These are phyloP conservation scores for Penicillium digitatum DNA, from an alignment of 2,329 filamentous ascomycete species.

Conservation along the genomic window DNA sequence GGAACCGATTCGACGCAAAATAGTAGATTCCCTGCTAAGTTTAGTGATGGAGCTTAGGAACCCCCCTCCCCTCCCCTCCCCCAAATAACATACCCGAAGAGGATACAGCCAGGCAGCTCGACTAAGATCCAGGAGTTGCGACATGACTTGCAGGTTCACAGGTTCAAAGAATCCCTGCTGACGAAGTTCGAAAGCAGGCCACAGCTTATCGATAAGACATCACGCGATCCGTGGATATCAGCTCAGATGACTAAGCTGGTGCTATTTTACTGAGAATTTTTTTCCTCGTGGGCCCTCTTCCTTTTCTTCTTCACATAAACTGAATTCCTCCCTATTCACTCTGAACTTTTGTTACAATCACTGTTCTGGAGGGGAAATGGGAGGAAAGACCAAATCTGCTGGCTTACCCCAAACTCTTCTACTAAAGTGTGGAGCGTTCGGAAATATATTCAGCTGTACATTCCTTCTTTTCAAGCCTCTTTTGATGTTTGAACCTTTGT, in stretches of 20 bases:
- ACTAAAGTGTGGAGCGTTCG: constrained; percentile 42
- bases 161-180: neutral
- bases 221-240: constrained; percentile 11
- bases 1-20: constrained; percentile 70
- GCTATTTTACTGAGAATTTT: constrained; percentile 20
- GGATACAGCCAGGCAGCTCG: constrained; percentile 48
- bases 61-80: no score
- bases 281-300: constrained; percentile 20
- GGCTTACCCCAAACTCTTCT: constrained; percentile 47
- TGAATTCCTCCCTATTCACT: constrained; percentile 49
- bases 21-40: constrained; percentile 67
- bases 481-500: neutral
- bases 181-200: constrained; percentile 10
- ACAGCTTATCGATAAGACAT: constrained; percentile 36
- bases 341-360: constrained; percentile 40
- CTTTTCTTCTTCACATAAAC: constrained; percentile 39
- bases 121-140: constrained; percentile 24
- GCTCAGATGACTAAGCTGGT: constrained; percentile 11
- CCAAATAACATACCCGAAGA: constrained; percentile 38
- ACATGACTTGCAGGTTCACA: constrained; percentile 10
- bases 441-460: constrained; percentile 48
- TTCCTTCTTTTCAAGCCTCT: constrained; percentile 12
- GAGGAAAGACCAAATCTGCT: constrained; percentile 43
- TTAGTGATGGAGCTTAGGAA: constrained; percentile 5
- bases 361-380: constrained; percentile 47